Evolutionary conservation across 306 rosid genomes (phyloP), one percentile per base, ranked within the genome.

Genomic region (Hippophae tibetana): DNA sequence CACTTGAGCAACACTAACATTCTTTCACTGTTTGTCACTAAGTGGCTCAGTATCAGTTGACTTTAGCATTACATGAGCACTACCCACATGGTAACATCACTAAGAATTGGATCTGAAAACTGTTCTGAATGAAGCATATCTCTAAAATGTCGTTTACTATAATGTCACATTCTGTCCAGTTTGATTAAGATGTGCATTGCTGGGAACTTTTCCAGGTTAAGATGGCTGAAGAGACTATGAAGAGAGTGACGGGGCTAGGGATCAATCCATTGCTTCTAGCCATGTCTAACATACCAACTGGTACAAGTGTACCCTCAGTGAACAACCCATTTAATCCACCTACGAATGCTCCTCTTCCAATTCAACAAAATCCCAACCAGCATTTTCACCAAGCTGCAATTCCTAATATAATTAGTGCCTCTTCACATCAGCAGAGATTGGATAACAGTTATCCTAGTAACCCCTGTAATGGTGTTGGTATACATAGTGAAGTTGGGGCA

Each of bases 201-300:
- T 60, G 60, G 56, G n/a, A 48, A 44, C 7, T 45, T 44, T 66
- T 59, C 38, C 71, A 81, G 86, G 86, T 81, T 66, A 81, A 81
- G 69, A 74, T 81, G 86, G 78, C 80, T 7, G 86, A 81, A 67
- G 86, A 81, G 70, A 71, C 74, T 9, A 78, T 81, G 31, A 81
- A 77, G 61, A 56, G 81, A 69, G 77, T 74, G 62, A 81, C 83
- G 44, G 82, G 38, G 38, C 38, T 31, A 31, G 38, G 82, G 26
- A 56, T 81, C 67, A 78, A 66, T 42, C 83, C 82, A 2, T 68
- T 81, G 41, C 70, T 68, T 69, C 74, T 68, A 23, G 81, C 81
- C 9, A 69, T 77, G 78, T 64, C 86, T 5, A 76, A 74, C 43
- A 45, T 58, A 26, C 3, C 38, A 31, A 62, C 77, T 42, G 50